phyloP scores from a whole-genome alignment of 2,329 filamentous ascomycete species.

The Colletotrichum melonis region DNA sequence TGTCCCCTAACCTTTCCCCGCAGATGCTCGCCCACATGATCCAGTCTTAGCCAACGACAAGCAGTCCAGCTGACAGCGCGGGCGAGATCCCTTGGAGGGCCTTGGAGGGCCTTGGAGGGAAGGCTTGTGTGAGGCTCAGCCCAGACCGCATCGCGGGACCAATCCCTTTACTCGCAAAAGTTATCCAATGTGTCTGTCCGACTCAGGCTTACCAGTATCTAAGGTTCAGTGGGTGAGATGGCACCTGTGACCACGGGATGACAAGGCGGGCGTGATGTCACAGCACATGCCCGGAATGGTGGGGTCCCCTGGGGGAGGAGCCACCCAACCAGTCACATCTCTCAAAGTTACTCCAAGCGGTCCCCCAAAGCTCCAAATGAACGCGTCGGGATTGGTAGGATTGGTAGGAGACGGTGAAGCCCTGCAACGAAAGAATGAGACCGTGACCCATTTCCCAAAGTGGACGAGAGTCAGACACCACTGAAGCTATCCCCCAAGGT shows the following conservation, averaged over 20 bases:
- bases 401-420: neutral
- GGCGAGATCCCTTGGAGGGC: neutral
- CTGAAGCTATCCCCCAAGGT: neutral
- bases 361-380: neutral
- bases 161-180: slow-evolving; percentile 5
- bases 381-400: neutral
- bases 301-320: neutral
- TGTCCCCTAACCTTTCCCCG: slow-evolving; percentile 5
- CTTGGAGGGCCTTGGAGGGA: neutral
- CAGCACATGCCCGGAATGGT: neutral
- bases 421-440: neutral
- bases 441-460: slow-evolving; percentile 30
- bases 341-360: neutral
- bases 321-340: neutral
- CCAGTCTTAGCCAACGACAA: neutral
- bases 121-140: slow-evolving; percentile 11
- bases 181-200: neutral
- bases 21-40: slow-evolving; percentile 1
- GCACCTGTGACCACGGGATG: slow-evolving; percentile 16
- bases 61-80: neutral
- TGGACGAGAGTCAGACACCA: neutral
- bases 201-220: neutral
- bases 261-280: slow-evolving; percentile 4
- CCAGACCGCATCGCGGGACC: neutral
- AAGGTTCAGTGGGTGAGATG: neutral